Percentiles rank a stretch among this genome's conserved stretches.
These are phyloP conservation scores for Saturnispora saitoi DNA, from an alignment of 805 yeast species.

Conservation along the genomic window DNA sequence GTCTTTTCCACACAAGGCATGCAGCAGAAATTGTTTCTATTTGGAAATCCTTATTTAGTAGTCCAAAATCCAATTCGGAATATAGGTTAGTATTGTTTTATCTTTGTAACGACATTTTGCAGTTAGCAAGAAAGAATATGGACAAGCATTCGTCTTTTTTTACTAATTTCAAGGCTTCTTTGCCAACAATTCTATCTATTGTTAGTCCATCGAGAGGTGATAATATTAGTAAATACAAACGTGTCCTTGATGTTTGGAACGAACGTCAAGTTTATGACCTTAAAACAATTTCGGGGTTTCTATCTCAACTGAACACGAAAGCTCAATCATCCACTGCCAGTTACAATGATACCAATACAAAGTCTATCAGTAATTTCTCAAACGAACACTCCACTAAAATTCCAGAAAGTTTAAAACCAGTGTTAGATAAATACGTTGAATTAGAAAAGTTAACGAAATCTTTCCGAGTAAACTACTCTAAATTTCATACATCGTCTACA, in stretches of 20 bases:
- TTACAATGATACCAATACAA: neutral
- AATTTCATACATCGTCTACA: slow-evolving; percentile 14
- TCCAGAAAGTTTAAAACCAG: slow-evolving; percentile 7
- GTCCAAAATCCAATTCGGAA: slow-evolving; percentile 29
- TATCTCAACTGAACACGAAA: neutral
- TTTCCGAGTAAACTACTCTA: slow-evolving; percentile 20
- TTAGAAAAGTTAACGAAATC: slow-evolving; percentile 4
- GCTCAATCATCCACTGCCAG: neutral
- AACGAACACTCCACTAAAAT: neutral
- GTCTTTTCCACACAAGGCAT: slow-evolving; percentile 54
- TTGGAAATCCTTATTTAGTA: slow-evolving; percentile 11
- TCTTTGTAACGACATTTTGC: slow-evolving; percentile 74
- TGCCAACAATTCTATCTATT: slow-evolving; percentile 33
- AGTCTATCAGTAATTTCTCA: neutral
- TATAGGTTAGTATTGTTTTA: slow-evolving; percentile 41
- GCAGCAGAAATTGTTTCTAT: slow-evolving; percentile 36
- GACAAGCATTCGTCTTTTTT: slow-evolving; percentile 44
- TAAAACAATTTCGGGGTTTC: slow-evolving; percentile 15
- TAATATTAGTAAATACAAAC: slow-evolving; percentile 33
- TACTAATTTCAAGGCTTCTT: slow-evolving; percentile 43
- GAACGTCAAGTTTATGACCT: slow-evolving; percentile 40
- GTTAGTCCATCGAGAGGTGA: slow-evolving; percentile 1
- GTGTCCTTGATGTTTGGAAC: slow-evolving; percentile 51
- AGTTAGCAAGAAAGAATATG: slow-evolving; percentile 59
- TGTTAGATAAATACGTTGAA: slow-evolving; percentile 5